Evolutionary conservation across 1,284 basidiomycete genomes (phyloP).

Genomic region (Cronartium ribicola): DNA sequence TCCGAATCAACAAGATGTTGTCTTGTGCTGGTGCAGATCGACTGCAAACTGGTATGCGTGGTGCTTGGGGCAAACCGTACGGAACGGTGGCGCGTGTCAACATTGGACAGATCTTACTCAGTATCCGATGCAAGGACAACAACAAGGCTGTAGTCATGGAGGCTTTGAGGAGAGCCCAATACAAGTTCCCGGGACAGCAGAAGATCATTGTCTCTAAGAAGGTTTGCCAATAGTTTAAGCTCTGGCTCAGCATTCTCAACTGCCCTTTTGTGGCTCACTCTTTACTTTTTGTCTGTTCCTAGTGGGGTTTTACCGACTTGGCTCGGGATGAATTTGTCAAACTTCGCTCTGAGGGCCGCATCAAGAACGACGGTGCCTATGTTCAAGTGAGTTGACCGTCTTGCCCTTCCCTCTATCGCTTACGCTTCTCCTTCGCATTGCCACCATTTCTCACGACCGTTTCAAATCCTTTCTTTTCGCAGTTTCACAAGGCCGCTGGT

Average conservation of each 20-base stretch:
- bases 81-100: conserved; percentile 89
- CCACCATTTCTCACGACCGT: not conserved
- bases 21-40: conserved; percentile 97
- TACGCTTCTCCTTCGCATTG: not conserved
- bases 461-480: not conserved
- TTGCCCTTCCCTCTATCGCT: not conserved
- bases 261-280: not conserved
- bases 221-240: not conserved
- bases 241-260: not conserved
- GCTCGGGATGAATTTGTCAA: conserved; percentile 27
- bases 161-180: conserved; percentile 91
- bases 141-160: conserved; percentile 89
- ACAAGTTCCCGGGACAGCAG: conserved; percentile 60
- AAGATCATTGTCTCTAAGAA: conserved; percentile 42
- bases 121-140: conserved; percentile 84
- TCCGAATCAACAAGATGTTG: conserved; percentile 99
- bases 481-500: conserved; percentile 38
- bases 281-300: not conserved
- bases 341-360: conserved; percentile 26
- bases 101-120: conserved; percentile 96
- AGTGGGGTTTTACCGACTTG: conserved; percentile 40
- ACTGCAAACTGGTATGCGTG: conserved; percentile 98
- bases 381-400: conserved; percentile 15
- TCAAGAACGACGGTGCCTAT: conserved; percentile 34
- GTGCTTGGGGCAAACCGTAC: conserved; percentile 99